These are phyloP conservation scores for Trichosporon sp. DNA, from an alignment of 1,284 basidiomycete species.

Conservation along the genomic window DNA sequence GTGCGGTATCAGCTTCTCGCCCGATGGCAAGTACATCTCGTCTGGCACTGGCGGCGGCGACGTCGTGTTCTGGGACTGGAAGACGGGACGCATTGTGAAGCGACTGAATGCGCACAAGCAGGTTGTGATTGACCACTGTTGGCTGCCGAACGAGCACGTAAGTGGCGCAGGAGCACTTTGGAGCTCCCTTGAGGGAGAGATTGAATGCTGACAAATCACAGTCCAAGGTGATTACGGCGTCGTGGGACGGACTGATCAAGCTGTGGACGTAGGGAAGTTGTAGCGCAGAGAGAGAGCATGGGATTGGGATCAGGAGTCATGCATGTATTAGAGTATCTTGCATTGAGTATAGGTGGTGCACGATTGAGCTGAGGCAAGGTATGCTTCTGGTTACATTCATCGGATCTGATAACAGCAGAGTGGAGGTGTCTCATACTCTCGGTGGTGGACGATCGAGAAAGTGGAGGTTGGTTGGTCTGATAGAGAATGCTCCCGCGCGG, in stretches of 20 bases:
- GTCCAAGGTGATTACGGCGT: constrained; percentile 92
- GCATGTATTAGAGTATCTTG: constrained; percentile 1
- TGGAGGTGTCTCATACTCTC: too few relatives aligned
- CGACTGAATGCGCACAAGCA: constrained; percentile 82
- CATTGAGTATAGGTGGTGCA: too few relatives aligned
- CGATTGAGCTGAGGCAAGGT: too few relatives aligned
- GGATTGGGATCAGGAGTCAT: background rate
- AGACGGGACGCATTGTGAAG: constrained; percentile 89
- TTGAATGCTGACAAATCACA: constrained; percentile 39
- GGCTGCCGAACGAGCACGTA: constrained; percentile 95
- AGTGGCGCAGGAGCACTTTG: constrained; percentile 46
- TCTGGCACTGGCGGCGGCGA: constrained; percentile 93
- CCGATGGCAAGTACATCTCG: constrained; percentile 92
- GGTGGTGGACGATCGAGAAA: too few relatives aligned
- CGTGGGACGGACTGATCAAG: constrained; percentile 96
- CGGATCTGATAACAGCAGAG: too few relatives aligned
- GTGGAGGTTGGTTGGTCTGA: too few relatives aligned
- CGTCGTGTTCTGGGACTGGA: constrained; percentile 99
- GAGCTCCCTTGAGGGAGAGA: background rate
- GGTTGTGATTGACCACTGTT: constrained; percentile 93
- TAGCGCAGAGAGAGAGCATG: background rate
- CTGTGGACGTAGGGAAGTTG: constrained; percentile 68
- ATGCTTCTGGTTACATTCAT: too few relatives aligned
- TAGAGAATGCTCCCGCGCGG: background rate
- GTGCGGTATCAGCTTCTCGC: constrained; percentile 92